Evolutionary conservation across 108 stramenopile species (phyloP), one percentile per base, ranked within the genome.

Genomic region (Cyclotella baltica): DNA sequence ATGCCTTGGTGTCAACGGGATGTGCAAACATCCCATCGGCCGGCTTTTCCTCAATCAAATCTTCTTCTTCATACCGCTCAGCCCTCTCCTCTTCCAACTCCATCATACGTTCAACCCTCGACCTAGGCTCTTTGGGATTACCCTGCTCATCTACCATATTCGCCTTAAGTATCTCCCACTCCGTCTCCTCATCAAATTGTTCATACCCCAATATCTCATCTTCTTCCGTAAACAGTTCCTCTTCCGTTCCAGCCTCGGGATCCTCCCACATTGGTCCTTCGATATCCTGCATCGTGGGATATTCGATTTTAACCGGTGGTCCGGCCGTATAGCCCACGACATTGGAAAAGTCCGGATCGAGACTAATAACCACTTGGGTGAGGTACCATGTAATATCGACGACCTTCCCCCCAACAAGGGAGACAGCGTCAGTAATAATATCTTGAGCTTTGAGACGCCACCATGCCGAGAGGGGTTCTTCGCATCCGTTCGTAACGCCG

Each of bases 381-480:
- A 92, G 70, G 75, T 85, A 95, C 94, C 94, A 95, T 0, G 94
- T 95, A 20, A 90, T 83, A 80, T 92, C 94, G n/a, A 82, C 76
- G 9, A 92, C 85, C 6, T 53, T 72, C 15, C 81, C 89, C 0
- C 91, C 92, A 0, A 86, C 87, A 8, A 85, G 55, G 46, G 67
- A 43, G 9, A 72, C 88, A 4, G 90, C 86, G 62, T 83, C 76
- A 20, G 63, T n/a, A 34, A 95, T 90, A 55, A 92, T 74, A 4
- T 67, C 31, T 70, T 95, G 91, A 0, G 92, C 94, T 70, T 89
- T 69, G 38, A 82, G 72, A 9, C 94, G 69, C 94, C 94, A 95
- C 11, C 75, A 68, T 18, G 88, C 81, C 23, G 81, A 85, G 77
- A 95, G 84, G 3, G 94, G 92, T 76, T 90, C 92, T 52, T 92